Evolutionary conservation across 495 filamentous ascomycete species (phyloP).

Genomic region (Xylaria nigripes): DNA sequence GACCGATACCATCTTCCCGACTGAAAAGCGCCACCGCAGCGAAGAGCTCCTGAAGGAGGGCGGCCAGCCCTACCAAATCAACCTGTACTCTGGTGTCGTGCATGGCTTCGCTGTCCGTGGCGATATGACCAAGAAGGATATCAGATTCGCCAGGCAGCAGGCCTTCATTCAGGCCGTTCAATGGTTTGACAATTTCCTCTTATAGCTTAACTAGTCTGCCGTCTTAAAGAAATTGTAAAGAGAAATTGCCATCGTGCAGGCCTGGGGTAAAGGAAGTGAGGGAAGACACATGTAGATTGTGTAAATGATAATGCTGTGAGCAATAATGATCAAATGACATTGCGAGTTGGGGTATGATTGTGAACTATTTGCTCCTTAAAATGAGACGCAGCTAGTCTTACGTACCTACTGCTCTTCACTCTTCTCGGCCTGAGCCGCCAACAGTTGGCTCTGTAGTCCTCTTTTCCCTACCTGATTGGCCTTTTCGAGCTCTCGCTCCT

Average conservation of each 20-base stretch:
- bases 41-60: slow-evolving; percentile 51
- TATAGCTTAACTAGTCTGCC: slow-evolving; percentile 23
- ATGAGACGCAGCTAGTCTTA: background rate
- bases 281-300: background rate
- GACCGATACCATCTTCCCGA: slow-evolving; percentile 71
- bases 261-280: background rate
- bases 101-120: slow-evolving; percentile 77
- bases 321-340: slow-evolving; percentile 1
- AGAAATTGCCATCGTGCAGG: background rate
- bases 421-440: slow-evolving; percentile 14
- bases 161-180: slow-evolving; percentile 71
- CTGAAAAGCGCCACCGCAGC: slow-evolving; percentile 55
- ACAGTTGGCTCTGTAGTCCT: slow-evolving; percentile 59
- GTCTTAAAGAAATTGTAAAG: slow-evolving; percentile 3
- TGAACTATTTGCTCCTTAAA: background rate
- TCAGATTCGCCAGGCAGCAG: slow-evolving; percentile 77
- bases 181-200: slow-evolving; percentile 60
- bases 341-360: background rate
- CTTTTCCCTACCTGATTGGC: slow-evolving; percentile 71
- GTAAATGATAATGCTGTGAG: background rate
- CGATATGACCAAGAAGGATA: slow-evolving; percentile 50
- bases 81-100: slow-evolving; percentile 61
- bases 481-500: slow-evolving; percentile 67
- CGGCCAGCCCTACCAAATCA: slow-evolving; percentile 69
- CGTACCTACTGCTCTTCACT: background rate